A percentile compares a stretch with the other conserved stretches of the same genome.
Conservation (phyloP, 305 asterid species). For the Fraxinus angustifolia region DNA sequence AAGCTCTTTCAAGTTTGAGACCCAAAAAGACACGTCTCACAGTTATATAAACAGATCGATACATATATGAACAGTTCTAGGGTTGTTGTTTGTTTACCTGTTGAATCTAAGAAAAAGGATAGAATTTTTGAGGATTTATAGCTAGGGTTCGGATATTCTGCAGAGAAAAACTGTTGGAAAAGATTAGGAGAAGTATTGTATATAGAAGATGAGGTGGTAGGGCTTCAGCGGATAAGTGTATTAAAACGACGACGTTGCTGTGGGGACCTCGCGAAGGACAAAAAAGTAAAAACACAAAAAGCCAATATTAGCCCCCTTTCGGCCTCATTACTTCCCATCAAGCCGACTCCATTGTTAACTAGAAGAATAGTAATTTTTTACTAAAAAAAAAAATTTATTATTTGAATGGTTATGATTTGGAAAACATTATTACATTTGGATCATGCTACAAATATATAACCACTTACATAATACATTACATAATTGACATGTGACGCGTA, state of each 20-base stretch:
- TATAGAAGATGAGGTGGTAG: background rate
- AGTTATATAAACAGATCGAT: background rate
- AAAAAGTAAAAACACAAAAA: background rate
- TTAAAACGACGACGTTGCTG: background rate
- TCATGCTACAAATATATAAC: no score
- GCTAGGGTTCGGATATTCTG: constrained; percentile 24
- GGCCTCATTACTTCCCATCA: background rate
- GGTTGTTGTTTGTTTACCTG: constrained; percentile 24
- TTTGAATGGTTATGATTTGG: background rate
- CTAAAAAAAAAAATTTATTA: no score
- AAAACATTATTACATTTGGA: no score
- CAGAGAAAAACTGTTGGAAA: constrained; percentile 19
- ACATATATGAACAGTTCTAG: background rate
- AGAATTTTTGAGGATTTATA: background rate
- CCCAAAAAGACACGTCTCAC: background rate
- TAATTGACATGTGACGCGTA: no score
- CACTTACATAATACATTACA: no score
- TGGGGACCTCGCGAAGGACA: background rate
- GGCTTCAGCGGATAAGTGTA: background rate
- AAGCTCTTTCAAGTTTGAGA: background rate
- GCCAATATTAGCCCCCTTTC: background rate
- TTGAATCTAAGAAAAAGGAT: background rate
- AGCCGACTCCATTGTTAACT: background rate
- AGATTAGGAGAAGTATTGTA: background rate
- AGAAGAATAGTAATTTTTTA: background rate